Percentiles rank a stretch among this genome's conserved stretches.
Evolutionary conservation across 805 yeast species (phyloP).

Genomic region (Saccharomycopsis lassenensis): DNA sequence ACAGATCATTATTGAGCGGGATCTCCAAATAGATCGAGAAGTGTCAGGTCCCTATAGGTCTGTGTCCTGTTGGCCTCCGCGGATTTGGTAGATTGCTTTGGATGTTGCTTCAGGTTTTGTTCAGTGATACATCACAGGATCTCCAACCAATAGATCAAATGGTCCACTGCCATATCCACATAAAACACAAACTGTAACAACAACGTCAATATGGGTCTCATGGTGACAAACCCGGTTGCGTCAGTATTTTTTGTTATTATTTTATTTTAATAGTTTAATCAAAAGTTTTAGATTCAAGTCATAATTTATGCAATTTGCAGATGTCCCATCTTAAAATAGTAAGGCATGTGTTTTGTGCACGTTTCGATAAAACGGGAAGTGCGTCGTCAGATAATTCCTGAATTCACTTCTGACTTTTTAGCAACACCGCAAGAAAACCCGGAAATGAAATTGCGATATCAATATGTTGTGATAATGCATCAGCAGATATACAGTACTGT

Average conservation of each 20-base stretch:
- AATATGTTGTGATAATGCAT: no score
- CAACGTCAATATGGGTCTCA: neutral
- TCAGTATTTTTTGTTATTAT: neutral
- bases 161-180: slow-evolving; percentile 17
- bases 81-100: no score
- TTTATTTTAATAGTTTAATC: neutral
- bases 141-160: slow-evolving; percentile 18
- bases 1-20: neutral
- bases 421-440: no score
- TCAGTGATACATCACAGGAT: no score
- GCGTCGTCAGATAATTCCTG: no score
- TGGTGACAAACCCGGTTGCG: neutral
- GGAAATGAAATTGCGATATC: no score
- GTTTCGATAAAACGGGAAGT: no score
- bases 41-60: no score
- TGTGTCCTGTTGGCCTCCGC: no score
- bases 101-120: no score
- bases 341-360: neutral
- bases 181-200: neutral
- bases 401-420: no score
- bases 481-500: no score
- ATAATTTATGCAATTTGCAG: neutral
- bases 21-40: neutral
- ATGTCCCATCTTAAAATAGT: neutral
- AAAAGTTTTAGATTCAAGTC: neutral